Evolutionary conservation across 306 rosid genomes (phyloP), one percentile per base, ranked within the genome.

Genomic region (Neltuma alba): DNA sequence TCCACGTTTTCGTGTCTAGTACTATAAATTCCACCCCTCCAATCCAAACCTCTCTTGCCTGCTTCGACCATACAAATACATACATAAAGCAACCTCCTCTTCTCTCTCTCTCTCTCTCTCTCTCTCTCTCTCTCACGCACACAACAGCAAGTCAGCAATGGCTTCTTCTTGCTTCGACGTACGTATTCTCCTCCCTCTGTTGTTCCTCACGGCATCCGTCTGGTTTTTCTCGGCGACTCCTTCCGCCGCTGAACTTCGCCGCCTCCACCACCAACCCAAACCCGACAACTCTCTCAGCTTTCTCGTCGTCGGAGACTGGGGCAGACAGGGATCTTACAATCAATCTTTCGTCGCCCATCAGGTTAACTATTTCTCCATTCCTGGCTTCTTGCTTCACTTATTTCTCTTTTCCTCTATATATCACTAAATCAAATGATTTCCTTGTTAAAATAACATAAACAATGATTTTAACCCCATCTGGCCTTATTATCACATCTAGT

Each of bases 221-320:
- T 47, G 82, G 0, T 81, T 70, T 31, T 41, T 83, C 12, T 61
- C 42, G 65, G 52, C 37, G 7, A 66, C 41, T 70, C 57, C 74
- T 54, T 79, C 84, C 13, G 7, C 28, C 3, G 84, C 83, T 5
- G 86, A 86, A 55, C 87, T 90, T 40, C 82, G 9, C 7, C 77
- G 74, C 47, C 64, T 92, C 31, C 34, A 58, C 28, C 88, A 85
- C 52, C 50, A 27, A 10, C 34, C 38, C 2, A 80, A 86, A 74
- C 27, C 77, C 42, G 81, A 83, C 37, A 63, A 82, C 4, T 64
- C 93, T 60, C 85, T 92, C 0, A 85, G 86, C 75, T 75, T 90
- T 69, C 44, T 92, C 78, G 89, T 89, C 4, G 50, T 92, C 30
- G 97, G 97, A 48, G 97, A 90, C 6, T 92, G 97, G 97, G 97